These are phyloP conservation scores for Penicillium frequentans DNA, from an alignment of 2,329 filamentous ascomycete species.

Conservation along the genomic window DNA sequence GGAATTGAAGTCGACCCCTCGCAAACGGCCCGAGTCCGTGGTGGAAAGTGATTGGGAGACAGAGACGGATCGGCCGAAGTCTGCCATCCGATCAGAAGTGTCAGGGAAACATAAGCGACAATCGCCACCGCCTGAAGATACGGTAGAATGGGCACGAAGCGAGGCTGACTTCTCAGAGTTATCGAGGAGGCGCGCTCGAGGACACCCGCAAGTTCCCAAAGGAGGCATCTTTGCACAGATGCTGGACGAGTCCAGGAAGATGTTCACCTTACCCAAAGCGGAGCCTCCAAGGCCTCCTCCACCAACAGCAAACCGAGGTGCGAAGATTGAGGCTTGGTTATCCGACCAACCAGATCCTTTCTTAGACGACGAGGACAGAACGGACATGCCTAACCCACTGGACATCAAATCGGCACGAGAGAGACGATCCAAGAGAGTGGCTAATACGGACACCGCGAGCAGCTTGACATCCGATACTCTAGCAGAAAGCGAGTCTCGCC, in stretches of 20 bases:
- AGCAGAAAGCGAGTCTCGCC: conserved; percentile 26
- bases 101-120: conserved; percentile 24
- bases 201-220: conserved; percentile 38
- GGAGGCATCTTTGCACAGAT: conserved; percentile 46
- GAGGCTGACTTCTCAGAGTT: conserved; percentile 42
- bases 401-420: conserved; percentile 42
- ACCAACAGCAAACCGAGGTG: conserved; percentile 42
- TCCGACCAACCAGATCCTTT: conserved; percentile 58
- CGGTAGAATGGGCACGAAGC: conserved; percentile 36
- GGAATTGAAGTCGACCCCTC: conserved; percentile 17
- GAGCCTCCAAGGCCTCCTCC: conserved; percentile 41
- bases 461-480: conserved; percentile 24
- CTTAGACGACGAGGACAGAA: conserved; percentile 40
- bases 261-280: conserved; percentile 44
- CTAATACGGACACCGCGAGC: conserved; percentile 19
- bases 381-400: conserved; percentile 42
- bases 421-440: conserved; percentile 27
- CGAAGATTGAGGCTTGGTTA: conserved; percentile 64
- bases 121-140: conserved; percentile 30
- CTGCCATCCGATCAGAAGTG: conserved; percentile 2
- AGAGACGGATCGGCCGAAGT: conserved; percentile 19
- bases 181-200: conserved; percentile 36
- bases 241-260: conserved; percentile 45
- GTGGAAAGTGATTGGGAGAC: conserved; percentile 22
- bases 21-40: conserved; percentile 19